Base-by-base conservation (phyloP, 495 filamentous ascomycete species). In the Aspergillus sclerotiicarbonarius region DNA sequence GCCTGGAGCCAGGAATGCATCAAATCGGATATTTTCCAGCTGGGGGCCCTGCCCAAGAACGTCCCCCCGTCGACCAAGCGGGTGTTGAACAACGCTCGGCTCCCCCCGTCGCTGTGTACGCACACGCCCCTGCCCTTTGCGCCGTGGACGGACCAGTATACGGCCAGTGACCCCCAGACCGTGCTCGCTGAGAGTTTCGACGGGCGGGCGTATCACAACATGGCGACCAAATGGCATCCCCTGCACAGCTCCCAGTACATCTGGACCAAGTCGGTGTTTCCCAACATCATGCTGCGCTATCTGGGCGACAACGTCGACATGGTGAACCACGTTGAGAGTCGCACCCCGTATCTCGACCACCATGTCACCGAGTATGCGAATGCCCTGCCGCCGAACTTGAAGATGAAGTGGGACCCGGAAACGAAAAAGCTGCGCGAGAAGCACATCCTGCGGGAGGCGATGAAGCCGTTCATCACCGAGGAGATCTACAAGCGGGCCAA, bases 231-330 rank as follows among this genome's bases (percentile, higher is more conserved):
- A 29, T 83, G 80, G 79, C 81, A 83, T 58, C 74, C 79, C 0
- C 60, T 83, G 18, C 76, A 82, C 61, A 59, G 77, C 1, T 59
- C 79, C 0, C 50, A 70, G 51, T 82, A 81, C 55, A 52, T 78
- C 8, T 82, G 69, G 67, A 64, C 31, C 16, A 78, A 73, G 49
- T 62, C 54, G 6, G 44, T 65, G 19, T 61, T 84, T 0, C 53
- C 71, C 19, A 80, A 78, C 62, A 62, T 71, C 15, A 54, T 81
- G 9, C 71, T 82, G 3, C 70, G 74, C 0, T 74, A 62, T 53
- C 64, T 79, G 0, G 79, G 79, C 18, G 80, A 84, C 58, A 74
- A 77, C n/a, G 72, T 70, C 25, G 80, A 83, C 45, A 82, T 82
- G 79, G 76, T 70, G 10, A 70, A 83, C 56, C 67, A 64, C 16